phyloP scores from a whole-genome alignment of 2,329 filamentous ascomycete genomes.

The Aspergillus transmontanensis region DNA sequence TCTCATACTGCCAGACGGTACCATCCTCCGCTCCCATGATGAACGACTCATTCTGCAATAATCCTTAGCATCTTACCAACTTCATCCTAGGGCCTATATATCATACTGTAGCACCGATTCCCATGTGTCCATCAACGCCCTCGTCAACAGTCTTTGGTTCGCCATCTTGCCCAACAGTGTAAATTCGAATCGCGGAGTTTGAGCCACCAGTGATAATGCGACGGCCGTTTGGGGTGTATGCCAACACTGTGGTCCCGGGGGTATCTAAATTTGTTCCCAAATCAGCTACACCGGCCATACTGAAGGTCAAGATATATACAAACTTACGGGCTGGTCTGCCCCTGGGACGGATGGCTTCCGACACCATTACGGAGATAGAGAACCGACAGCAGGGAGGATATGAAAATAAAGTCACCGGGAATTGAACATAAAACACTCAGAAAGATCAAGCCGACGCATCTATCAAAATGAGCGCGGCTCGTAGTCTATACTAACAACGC shows the following conservation, averaged over 20 bases:
- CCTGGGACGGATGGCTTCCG: conserved; percentile 40
- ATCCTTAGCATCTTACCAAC: conserved; percentile 8
- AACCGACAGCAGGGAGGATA: not conserved
- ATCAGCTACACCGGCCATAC: not conserved
- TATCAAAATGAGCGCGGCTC: not conserved
- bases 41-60: conserved; percentile 71
- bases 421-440: not conserved
- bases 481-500: not conserved
- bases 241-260: conserved; percentile 80
- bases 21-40: conserved; percentile 91
- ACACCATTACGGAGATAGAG: conserved; percentile 33
- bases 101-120: conserved; percentile 70
- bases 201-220: conserved; percentile 88
- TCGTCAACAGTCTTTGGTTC: conserved; percentile 93
- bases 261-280: conserved; percentile 60
- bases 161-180: conserved; percentile 86
- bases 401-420: not conserved
- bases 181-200: conserved; percentile 91
- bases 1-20: conserved; percentile 90
- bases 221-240: conserved; percentile 85
- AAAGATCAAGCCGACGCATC: not conserved
- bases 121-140: conserved; percentile 80
- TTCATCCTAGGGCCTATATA: not conserved
- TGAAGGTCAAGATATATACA: not conserved
- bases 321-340: conserved; percentile 52